Evolutionary conservation across 495 filamentous ascomycete genomes (phyloP).

Genomic region (Neurospora sp.): DNA sequence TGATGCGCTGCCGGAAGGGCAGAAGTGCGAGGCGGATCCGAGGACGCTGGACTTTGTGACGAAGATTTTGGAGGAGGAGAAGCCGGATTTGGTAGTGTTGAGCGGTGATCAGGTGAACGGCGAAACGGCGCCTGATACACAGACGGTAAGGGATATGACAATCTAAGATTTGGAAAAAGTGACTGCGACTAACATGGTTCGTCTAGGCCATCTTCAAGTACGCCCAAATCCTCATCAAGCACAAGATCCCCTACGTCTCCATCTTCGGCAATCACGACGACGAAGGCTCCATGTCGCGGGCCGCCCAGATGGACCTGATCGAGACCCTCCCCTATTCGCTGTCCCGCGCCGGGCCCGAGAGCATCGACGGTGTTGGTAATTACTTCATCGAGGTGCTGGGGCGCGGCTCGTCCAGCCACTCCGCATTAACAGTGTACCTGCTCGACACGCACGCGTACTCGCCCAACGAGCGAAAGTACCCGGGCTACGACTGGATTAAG

Average conservation of each 20-base stretch:
- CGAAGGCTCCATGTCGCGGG: slow-evolving; percentile 70
- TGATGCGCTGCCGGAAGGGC: slow-evolving; percentile 69
- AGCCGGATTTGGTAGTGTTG: slow-evolving; percentile 81
- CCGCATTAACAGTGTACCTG: slow-evolving; percentile 84
- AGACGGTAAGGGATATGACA: slow-evolving; percentile 43
- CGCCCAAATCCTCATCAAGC: slow-evolving; percentile 73
- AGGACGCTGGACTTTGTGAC: slow-evolving; percentile 85
- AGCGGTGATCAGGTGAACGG: slow-evolving; percentile 94
- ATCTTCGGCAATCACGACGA: slow-evolving; percentile 99
- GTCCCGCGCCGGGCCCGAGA: slow-evolving; percentile 66
- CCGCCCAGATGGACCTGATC: slow-evolving; percentile 71
- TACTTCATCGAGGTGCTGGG: slow-evolving; percentile 89
- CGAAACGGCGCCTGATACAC: slow-evolving; percentile 83
- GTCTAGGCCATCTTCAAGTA: slow-evolving; percentile 80
- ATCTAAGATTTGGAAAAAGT: not conserved
- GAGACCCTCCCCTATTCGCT: slow-evolving; percentile 84
- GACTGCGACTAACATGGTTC: not conserved
- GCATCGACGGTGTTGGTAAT: slow-evolving; percentile 85
- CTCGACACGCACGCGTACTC: slow-evolving; percentile 90
- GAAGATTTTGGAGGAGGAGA: slow-evolving; percentile 76
- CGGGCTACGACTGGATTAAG: slow-evolving; percentile 95
- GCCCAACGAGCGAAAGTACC: slow-evolving; percentile 75
- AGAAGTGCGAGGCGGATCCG: slow-evolving; percentile 81
- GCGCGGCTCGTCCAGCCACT: slow-evolving; percentile 66
- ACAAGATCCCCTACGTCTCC: slow-evolving; percentile 80